phyloP scores from a whole-genome alignment of 495 filamentous ascomycete species.

The Cercophora sp. region DNA sequence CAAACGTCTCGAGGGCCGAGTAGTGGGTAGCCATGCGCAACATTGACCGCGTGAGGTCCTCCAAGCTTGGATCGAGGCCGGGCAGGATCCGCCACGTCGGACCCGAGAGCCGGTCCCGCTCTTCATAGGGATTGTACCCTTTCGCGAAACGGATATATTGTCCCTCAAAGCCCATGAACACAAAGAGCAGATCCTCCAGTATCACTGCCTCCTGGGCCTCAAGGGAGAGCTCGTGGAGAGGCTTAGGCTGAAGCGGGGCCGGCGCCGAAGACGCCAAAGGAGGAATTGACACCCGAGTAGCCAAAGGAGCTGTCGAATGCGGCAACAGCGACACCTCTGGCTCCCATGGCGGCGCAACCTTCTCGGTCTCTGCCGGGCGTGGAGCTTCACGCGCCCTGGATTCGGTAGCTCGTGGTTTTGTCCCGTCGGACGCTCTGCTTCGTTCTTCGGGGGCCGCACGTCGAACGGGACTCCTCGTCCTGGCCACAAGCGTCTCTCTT shows the following conservation, averaged over 20 bases:
- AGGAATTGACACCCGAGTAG: constrained; percentile 78
- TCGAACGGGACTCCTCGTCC: constrained; percentile 64
- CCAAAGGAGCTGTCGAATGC: constrained; percentile 84
- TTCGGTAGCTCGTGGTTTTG: constrained; percentile 44
- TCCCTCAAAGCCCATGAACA: constrained; percentile 98
- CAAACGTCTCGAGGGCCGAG: constrained; percentile 82
- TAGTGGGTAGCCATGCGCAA: constrained; percentile 95
- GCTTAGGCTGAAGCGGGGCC: constrained; percentile 62
- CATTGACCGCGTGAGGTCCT: constrained; percentile 82
- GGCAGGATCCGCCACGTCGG: constrained; percentile 74
- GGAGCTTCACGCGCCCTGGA: constrained; percentile 36
- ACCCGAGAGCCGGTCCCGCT: constrained; percentile 80
- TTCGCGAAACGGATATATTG: constrained; percentile 87
- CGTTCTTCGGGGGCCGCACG: constrained; percentile 39
- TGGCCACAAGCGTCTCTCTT: constrained; percentile 58
- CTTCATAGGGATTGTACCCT: constrained; percentile 73
- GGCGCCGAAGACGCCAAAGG: constrained; percentile 72
- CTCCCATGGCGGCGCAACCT: constrained; percentile 55
- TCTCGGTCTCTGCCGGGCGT: constrained; percentile 13
- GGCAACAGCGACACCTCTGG: constrained; percentile 77
- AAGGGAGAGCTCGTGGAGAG: constrained; percentile 67
- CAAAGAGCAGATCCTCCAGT: constrained; percentile 85
- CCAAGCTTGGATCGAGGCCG: constrained; percentile 85
- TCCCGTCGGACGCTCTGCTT: constrained; percentile 24
- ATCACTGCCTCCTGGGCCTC: constrained; percentile 82